Conservation (phyloP, 2,329 filamentous ascomycete genomes). For the Aspergillus ruber region DNA sequence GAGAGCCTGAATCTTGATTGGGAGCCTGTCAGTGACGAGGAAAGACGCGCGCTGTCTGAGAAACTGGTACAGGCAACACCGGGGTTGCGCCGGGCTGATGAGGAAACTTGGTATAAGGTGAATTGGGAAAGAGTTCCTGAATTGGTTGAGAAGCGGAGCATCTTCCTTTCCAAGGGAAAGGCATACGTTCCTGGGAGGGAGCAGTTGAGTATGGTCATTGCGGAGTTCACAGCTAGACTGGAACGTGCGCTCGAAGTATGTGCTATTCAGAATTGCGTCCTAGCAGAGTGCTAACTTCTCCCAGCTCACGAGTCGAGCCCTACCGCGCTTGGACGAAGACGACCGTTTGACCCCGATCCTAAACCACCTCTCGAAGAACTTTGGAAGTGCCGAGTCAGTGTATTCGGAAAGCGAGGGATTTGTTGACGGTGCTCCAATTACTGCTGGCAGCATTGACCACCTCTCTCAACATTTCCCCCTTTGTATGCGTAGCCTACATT, state of each 20-base stretch:
- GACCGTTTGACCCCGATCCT: slow-evolving; percentile 75
- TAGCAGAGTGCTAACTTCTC: slow-evolving; percentile 13
- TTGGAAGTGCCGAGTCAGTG: slow-evolving; percentile 80
- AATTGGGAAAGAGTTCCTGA: slow-evolving; percentile 93
- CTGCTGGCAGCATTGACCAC: slow-evolving; percentile 69
- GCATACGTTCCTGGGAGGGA: slow-evolving; percentile 86
- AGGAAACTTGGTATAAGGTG: slow-evolving; percentile 91
- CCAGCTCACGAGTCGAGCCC: slow-evolving; percentile 77
- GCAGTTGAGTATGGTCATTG: slow-evolving; percentile 80
- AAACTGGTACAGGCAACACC: slow-evolving; percentile 56
- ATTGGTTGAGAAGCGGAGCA: slow-evolving; percentile 70
- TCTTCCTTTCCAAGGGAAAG: slow-evolving; percentile 72
- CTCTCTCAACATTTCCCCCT: slow-evolving; percentile 79
- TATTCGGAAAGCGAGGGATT: slow-evolving; percentile 63
- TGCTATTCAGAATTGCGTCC: slow-evolving; percentile 4
- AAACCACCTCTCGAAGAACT: slow-evolving; percentile 86
- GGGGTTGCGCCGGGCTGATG: slow-evolving; percentile 52
- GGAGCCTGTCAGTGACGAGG: slow-evolving; percentile 73
- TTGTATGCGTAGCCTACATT: slow-evolving; percentile 91
- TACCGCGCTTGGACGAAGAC: slow-evolving; percentile 91
- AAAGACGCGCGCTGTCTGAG: slow-evolving; percentile 61
- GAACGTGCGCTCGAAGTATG: slow-evolving; percentile 76
- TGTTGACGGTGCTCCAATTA: slow-evolving; percentile 66
- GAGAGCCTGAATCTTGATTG: slow-evolving; percentile 72
- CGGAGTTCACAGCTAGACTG: slow-evolving; percentile 73